A percentile compares a stretch with the other conserved stretches of the same genome.
These are phyloP conservation scores for Lachnellula arida DNA, from an alignment of 2,329 filamentous ascomycete species.

Conservation along the genomic window DNA sequence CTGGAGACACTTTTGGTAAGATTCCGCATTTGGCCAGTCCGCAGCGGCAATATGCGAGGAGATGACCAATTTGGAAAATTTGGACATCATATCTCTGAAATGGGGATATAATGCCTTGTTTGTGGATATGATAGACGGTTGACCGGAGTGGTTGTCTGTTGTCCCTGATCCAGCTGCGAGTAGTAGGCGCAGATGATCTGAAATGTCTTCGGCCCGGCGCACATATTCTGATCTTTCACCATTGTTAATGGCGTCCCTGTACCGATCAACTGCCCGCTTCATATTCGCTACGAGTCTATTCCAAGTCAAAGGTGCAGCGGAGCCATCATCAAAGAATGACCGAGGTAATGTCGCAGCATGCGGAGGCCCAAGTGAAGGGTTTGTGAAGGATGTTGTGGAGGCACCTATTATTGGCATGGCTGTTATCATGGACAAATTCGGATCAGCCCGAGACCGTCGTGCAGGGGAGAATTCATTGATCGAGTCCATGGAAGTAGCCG, in stretches of 20 bases:
- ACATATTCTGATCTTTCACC: conserved; percentile 87
- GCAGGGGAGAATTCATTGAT: conserved; percentile 65
- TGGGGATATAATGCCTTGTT: conserved; percentile 97
- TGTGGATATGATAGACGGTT: conserved; percentile 97
- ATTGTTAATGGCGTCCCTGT: conserved; percentile 82
- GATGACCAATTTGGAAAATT: conserved; percentile 97
- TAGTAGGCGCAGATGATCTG: conserved; percentile 86
- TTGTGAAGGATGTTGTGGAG: conserved; percentile 54
- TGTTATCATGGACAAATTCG: conserved; percentile 50
- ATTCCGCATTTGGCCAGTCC: conserved; percentile 92
- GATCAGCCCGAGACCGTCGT: conserved; percentile 53
- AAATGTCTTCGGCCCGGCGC: conserved; percentile 92
- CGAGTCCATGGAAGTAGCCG: conserved; percentile 87
- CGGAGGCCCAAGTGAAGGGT: conserved; percentile 33
- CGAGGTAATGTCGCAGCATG: conserved; percentile 57
- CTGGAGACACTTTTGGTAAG: conserved; percentile 88
- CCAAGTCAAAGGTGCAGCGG: conserved; percentile 79
- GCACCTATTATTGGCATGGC: conserved; percentile 28
- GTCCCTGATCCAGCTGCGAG: conserved; percentile 95
- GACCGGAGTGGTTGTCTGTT: conserved; percentile 97
- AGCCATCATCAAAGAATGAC: conserved; percentile 89
- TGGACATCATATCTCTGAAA: conserved; percentile 99
- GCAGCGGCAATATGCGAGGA: conserved; percentile 96
- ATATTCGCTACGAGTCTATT: conserved; percentile 86
- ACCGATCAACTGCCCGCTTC: conserved; percentile 83